Conservation (phyloP, 768 basidiomycete genomes). For the Lactarius hatsudake region DNA sequence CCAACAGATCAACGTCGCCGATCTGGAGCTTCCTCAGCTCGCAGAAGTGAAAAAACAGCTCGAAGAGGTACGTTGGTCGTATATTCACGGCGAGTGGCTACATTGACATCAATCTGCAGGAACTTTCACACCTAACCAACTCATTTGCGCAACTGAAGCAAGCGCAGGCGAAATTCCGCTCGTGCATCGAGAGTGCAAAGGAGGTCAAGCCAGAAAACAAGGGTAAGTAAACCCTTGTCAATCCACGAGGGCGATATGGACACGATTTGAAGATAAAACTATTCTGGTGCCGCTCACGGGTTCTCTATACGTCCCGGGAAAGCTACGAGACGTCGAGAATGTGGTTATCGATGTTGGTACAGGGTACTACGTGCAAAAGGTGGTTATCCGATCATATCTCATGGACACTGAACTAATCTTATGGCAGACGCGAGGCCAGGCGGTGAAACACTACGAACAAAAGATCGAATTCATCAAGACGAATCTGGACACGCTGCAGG, state of each 20-base stretch:
- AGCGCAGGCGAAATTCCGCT: constrained; percentile 88
- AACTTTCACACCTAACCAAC: constrained; percentile 85
- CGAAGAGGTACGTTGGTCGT: constrained; percentile 60
- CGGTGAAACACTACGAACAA: constrained; percentile 71
- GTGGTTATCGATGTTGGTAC: constrained; percentile 96
- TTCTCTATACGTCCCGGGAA: constrained; percentile 94
- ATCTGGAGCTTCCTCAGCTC: constrained; percentile 84
- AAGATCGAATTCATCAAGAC: constrained; percentile 81
- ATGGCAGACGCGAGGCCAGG: constrained; percentile 74
- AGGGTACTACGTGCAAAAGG: constrained; percentile 96
- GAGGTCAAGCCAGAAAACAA: constrained; percentile 72
- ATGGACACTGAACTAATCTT: neutral
- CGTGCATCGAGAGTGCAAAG: constrained; percentile 76
- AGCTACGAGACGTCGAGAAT: constrained; percentile 73
- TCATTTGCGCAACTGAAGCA: constrained; percentile 92
- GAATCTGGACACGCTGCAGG: constrained; percentile 85
- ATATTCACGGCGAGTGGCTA: neutral
- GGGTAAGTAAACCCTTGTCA: constrained; percentile 35
- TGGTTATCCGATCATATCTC: constrained; percentile 31
- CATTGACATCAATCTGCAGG: constrained; percentile 45
- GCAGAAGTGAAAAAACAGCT: constrained; percentile 88
- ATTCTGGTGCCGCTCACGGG: constrained; percentile 91
- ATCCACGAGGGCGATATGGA: neutral
- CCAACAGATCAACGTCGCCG: constrained; percentile 74
- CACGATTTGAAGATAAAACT: constrained; percentile 61